Evolutionary conservation across 2,329 filamentous ascomycete genomes (phyloP).

Genomic region (Neonectria faginata): DNA sequence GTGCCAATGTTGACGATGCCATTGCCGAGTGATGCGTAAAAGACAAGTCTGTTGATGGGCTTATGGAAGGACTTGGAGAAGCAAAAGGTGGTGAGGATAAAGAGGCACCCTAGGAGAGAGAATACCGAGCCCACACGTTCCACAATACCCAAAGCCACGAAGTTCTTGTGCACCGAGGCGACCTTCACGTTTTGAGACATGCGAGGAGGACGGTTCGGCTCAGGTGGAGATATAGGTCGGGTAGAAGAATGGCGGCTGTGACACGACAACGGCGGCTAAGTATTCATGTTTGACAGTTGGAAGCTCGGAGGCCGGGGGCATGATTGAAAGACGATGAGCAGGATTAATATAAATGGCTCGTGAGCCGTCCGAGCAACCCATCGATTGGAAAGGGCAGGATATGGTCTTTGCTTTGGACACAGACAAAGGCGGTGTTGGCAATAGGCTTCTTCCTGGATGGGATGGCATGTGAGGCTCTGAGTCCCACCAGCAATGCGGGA

Average conservation of each 20-base stretch:
- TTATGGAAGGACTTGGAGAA: constrained; percentile 76
- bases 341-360: neutral
- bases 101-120: constrained; percentile 49
- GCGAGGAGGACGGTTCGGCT: neutral
- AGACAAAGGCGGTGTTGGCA: neutral
- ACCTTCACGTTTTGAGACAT: neutral
- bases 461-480: neutral
- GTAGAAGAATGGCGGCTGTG: neutral
- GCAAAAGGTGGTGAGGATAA: constrained; percentile 77
- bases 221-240: neutral
- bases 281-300: neutral
- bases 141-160: constrained; percentile 6
- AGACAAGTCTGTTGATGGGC: constrained; percentile 83
- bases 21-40: constrained; percentile 84
- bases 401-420: neutral
- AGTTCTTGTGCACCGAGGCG: neutral
- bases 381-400: neutral
- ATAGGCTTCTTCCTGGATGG: neutral
- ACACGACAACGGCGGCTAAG: neutral
- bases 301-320: neutral
- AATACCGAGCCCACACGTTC: constrained; percentile 21
- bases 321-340: neutral
- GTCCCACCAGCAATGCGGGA: neutral
- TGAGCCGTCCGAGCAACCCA: neutral
- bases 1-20: constrained; percentile 78